phyloP scores from a whole-genome alignment of 805 yeast genomes.

The Candida caryicola region DNA sequence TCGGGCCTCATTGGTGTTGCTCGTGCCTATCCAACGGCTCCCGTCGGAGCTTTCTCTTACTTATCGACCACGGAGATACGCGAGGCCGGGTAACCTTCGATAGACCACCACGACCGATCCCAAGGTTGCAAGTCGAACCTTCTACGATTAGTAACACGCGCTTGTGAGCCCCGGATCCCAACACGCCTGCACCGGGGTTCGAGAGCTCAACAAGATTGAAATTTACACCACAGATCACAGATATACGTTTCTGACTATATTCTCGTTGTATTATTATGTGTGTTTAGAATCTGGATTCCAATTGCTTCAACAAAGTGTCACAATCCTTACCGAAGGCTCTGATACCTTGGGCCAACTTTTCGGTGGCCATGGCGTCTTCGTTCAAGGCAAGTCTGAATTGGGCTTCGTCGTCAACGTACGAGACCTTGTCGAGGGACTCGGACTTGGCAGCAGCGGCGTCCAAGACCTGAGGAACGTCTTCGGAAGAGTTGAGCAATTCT shows the following conservation, averaged over 20 bases:
- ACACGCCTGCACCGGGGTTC: too few relatives aligned
- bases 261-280: not conserved
- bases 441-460: constrained; percentile 56
- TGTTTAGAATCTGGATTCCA: constrained; percentile 54
- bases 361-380: constrained; percentile 98
- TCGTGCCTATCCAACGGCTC: not conserved
- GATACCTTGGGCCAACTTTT: constrained; percentile 96
- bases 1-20: constrained; percentile 6
- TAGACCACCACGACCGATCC: not conserved
- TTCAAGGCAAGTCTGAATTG: constrained; percentile 86
- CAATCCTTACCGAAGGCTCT: constrained; percentile 95
- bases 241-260: too few relatives aligned
- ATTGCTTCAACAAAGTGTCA: constrained; percentile 65
- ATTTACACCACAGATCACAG: too few relatives aligned
- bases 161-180: too few relatives aligned
- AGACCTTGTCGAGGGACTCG: constrained; percentile 55
- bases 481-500: constrained; percentile 76
- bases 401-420: constrained; percentile 82
- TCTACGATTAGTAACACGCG: too few relatives aligned
- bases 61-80: too few relatives aligned
- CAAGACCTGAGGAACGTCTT: constrained; percentile 76
- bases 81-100: not conserved
- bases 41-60: too few relatives aligned
- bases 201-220: too few relatives aligned
- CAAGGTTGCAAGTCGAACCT: too few relatives aligned